Evolutionary conservation across 192 early-diverging fungal genomes (phyloP).

Genomic region (Paraglomus occultum): DNA sequence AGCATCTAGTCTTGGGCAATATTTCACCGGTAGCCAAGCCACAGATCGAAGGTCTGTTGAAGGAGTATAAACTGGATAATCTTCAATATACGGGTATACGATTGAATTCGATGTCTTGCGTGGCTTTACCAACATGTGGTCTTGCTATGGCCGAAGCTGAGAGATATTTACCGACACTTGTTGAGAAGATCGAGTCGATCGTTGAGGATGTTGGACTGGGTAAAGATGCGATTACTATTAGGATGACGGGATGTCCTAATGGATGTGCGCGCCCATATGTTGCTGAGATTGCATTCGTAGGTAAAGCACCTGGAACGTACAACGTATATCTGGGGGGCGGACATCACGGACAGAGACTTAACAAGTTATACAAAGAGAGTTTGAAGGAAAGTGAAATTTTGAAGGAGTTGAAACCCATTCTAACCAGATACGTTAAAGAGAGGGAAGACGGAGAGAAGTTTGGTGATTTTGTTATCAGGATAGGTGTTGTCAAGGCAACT

Average conservation of each 20-base stretch:
- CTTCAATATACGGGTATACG: slow-evolving; percentile 74
- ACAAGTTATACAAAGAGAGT: slow-evolving; percentile 89
- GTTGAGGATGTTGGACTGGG: slow-evolving; percentile 80
- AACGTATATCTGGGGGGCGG: slow-evolving; percentile 95
- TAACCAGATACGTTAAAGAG: slow-evolving; percentile 76
- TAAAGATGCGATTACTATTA: slow-evolving; percentile 87
- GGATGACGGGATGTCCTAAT: slow-evolving; percentile 99
- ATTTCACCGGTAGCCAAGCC: slow-evolving; percentile 70
- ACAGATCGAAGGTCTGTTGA: slow-evolving; percentile 66
- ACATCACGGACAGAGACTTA: slow-evolving; percentile 80
- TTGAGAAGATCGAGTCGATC: slow-evolving; percentile 73
- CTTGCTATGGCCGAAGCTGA: slow-evolving; percentile 98
- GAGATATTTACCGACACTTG: slow-evolving; percentile 87
- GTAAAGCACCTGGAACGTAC: slow-evolving; percentile 93
- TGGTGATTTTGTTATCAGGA: slow-evolving; percentile 94
- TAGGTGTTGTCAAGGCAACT: slow-evolving; percentile 80
- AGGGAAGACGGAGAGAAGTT: slow-evolving; percentile 77
- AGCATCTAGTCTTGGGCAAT: slow-evolving; percentile 82
- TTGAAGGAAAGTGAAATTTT: slow-evolving; percentile 89
- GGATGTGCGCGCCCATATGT: slow-evolving; percentile 94
- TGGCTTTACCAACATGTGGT: slow-evolving; percentile 91
- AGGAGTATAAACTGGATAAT: slow-evolving; percentile 81
- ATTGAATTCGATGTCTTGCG: slow-evolving; percentile 93
- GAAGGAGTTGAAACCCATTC: slow-evolving; percentile 69
- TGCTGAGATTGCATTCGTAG: slow-evolving; percentile 93